Evolutionary conservation across 306 rosid genomes (phyloP).

Genomic region (Quercus agrifolia): DNA sequence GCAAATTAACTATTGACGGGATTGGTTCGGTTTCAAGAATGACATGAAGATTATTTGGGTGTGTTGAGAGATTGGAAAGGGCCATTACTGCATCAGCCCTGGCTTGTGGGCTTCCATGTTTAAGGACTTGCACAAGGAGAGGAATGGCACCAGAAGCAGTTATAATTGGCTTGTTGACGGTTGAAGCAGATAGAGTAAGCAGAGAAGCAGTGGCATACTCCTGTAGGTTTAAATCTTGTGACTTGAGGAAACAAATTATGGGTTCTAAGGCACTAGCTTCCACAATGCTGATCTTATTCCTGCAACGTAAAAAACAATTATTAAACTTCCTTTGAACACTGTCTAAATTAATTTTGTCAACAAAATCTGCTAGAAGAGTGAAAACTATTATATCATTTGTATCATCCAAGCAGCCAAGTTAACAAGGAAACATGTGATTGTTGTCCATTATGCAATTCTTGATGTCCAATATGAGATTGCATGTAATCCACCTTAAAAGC

Average conservation of each 20-base stretch:
- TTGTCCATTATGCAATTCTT: background rate
- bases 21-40: constrained; percentile 65
- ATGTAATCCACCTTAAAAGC: background rate
- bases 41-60: constrained; percentile 46
- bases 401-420: background rate
- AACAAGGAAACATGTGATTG: background rate
- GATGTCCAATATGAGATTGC: background rate
- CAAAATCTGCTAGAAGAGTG: background rate
- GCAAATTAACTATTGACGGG: constrained; percentile 56
- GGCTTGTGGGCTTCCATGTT: constrained; percentile 76
- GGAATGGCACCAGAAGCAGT: constrained; percentile 84
- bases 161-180: constrained; percentile 75
- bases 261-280: constrained; percentile 92
- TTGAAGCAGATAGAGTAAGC: constrained; percentile 89
- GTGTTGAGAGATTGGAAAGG: constrained; percentile 87
- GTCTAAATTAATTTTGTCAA: background rate
- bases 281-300: constrained; percentile 87
- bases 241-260: constrained; percentile 66
- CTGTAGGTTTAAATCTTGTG: constrained; percentile 56
- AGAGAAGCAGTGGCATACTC: constrained; percentile 82
- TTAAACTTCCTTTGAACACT: constrained; percentile 9
- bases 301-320: constrained; percentile 33
- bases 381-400: background rate
- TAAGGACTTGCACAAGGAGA: constrained; percentile 74
- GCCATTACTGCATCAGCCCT: constrained; percentile 93